Conservation (phyloP, 108 stramenopile genomes). For the Seminavis robusta region DNA sequence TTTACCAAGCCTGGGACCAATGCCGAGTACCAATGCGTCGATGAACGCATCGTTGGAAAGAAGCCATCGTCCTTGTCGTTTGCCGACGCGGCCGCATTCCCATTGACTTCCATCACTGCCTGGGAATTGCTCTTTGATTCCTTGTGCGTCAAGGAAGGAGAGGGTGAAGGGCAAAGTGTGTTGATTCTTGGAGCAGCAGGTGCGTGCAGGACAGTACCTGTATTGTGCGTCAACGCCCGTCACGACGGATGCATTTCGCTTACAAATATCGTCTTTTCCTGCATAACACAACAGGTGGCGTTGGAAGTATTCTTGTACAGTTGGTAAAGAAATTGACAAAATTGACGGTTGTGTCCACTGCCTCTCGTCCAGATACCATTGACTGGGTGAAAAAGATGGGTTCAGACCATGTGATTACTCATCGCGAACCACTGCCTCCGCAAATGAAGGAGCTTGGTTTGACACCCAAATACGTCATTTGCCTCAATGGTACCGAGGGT, state of each 20-base stretch:
- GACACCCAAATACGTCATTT: too few species aligned
- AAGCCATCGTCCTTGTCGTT: not conserved
- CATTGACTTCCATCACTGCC: not conserved
- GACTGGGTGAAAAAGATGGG: not conserved
- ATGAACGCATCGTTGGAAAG: not conserved
- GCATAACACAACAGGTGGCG: too few species aligned
- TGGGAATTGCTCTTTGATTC: not conserved
- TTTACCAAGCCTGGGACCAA: not conserved
- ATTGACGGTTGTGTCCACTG: not conserved
- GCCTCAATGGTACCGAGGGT: too few species aligned
- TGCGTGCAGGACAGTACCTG: not conserved
- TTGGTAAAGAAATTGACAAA: not conserved
- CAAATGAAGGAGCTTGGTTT: too few species aligned
- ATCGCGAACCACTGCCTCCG: not conserved
- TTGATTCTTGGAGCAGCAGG: conserved; percentile 1
- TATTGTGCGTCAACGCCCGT: too few species aligned
- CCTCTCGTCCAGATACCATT: not conserved
- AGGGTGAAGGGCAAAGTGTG: not conserved
- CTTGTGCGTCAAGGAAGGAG: not conserved
- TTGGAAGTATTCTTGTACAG: too few species aligned
- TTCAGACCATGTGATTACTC: not conserved
- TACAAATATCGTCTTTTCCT: too few species aligned
- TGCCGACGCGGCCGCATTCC: not conserved
- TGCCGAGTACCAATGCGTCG: conserved; percentile 1
- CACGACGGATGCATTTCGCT: too few species aligned